Evolutionary conservation across 2,329 filamentous ascomycete species (phyloP).

Genomic region (Cladosporium phlei): DNA sequence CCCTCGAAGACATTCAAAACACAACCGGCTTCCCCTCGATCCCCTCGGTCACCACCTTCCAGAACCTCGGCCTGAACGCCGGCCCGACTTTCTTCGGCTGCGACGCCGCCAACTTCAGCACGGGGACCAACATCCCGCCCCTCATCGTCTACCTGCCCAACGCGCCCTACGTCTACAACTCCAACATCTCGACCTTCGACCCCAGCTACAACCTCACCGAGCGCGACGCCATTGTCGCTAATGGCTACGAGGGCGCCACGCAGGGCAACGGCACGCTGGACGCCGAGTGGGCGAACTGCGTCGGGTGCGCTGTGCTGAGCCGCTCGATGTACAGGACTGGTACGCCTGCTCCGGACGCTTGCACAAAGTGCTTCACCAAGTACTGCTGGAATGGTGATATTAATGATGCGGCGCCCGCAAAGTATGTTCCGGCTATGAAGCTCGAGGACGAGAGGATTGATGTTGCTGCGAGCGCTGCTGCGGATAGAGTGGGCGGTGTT

Average conservation of each 20-base stretch:
- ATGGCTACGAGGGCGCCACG: constrained; percentile 80
- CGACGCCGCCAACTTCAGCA: constrained; percentile 60
- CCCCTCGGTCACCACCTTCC: constrained; percentile 70
- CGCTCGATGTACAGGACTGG: constrained; percentile 69
- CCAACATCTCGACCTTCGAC: constrained; percentile 77
- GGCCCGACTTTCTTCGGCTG: constrained; percentile 76
- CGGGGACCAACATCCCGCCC: constrained; percentile 45
- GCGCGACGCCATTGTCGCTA: constrained; percentile 76
- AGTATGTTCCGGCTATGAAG: constrained; percentile 27
- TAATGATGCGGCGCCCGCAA: constrained; percentile 27
- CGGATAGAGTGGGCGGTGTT: neutral
- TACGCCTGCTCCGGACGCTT: constrained; percentile 64
- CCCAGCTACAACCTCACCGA: constrained; percentile 58
- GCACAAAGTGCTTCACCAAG: constrained; percentile 66
- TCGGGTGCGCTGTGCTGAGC: constrained; percentile 79
- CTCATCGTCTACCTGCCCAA: constrained; percentile 83
- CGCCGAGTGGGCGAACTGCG: constrained; percentile 68
- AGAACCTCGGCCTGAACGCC: constrained; percentile 70
- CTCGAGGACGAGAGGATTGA: constrained; percentile 15
- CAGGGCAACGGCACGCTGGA: constrained; percentile 76
- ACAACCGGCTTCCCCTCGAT: constrained; percentile 67
- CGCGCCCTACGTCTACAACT: constrained; percentile 59
- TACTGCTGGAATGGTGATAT: constrained; percentile 94
- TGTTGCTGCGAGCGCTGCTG: constrained; percentile 16
- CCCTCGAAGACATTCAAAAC: constrained; percentile 55